phyloP scores from a whole-genome alignment of 345 rosid species.

The Microthlaspi erraticum region DNA sequence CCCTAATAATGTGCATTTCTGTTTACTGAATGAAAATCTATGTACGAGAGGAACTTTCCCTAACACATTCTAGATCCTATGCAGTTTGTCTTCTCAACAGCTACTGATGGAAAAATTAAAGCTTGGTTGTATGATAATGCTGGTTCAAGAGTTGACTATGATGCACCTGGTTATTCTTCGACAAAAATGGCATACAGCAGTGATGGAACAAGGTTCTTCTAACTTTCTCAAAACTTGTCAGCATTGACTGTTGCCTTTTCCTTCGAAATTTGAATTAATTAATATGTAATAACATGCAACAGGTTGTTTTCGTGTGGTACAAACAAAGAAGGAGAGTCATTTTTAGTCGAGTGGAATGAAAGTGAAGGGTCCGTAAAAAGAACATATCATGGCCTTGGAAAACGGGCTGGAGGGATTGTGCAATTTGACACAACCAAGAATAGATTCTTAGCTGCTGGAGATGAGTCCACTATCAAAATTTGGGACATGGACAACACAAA shows the following conservation, averaged over 20 bases:
- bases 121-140: conserved; percentile 83
- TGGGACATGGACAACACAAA: conserved; percentile 83
- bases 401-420: conserved; percentile 70
- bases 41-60: neutral
- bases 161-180: conserved; percentile 84
- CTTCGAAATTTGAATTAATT: neutral
- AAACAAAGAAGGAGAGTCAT: conserved; percentile 32
- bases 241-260: neutral
- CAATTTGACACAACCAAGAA: conserved; percentile 88
- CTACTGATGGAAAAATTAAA: conserved; percentile 87
- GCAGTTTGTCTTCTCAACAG: conserved; percentile 92
- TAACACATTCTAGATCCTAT: conserved; percentile 22
- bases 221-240: conserved; percentile 8
- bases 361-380: conserved; percentile 23
- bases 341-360: conserved; percentile 30
- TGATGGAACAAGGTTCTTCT: conserved; percentile 78
- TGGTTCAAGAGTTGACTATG: conserved; percentile 91
- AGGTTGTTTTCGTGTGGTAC: conserved; percentile 41
- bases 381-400: conserved; percentile 42
- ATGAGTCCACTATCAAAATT: conserved; percentile 72
- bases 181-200: conserved; percentile 88
- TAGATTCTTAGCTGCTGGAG: conserved; percentile 85
- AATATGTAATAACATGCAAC: conserved; percentile 23
- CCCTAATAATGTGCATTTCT: neutral
- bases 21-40: conserved; percentile 5